Conservation (phyloP, 345 rosid genomes). For the Draba incana region DNA sequence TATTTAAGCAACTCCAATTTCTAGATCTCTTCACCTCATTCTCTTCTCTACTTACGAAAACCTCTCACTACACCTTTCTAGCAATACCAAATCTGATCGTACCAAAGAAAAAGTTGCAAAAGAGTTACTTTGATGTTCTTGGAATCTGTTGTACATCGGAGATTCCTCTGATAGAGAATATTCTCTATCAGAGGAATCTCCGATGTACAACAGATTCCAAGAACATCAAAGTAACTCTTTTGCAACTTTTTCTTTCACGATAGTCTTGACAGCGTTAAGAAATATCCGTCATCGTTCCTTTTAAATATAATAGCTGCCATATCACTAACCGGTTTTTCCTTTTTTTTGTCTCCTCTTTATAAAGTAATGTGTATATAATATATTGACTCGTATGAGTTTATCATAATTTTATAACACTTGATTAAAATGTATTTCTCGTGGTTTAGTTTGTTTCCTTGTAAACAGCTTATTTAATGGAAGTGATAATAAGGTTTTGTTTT, state of each 20-base stretch:
- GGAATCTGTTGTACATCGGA: conserved; percentile 94
- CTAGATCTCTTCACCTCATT: conserved; percentile 22
- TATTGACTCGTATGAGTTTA: background rate
- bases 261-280: conserved; percentile 69
- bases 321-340: too few relatives aligned
- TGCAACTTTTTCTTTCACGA: conserved; percentile 47
- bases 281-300: conserved; percentile 78
- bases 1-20: conserved; percentile 28
- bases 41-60: conserved; percentile 5
- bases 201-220: conserved; percentile 89
- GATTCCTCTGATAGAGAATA: conserved; percentile 68
- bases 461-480: conserved; percentile 31
- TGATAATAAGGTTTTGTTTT: conserved; percentile 24
- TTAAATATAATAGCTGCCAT: too few relatives aligned
- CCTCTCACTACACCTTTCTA: conserved; percentile 19
- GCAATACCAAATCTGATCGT: background rate
- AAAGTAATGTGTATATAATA: conserved; percentile 24
- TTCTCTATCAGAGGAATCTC: conserved; percentile 72
- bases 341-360: background rate
- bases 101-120: conserved; percentile 48
- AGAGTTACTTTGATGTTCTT: conserved; percentile 88
- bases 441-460: conserved; percentile 40
- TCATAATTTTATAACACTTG: conserved; percentile 7
- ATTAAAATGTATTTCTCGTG: conserved; percentile 36
- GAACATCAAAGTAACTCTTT: conserved; percentile 90